Evolutionary conservation across 306 rosid genomes (phyloP), one percentile per base, ranked within the genome.

Genomic region (Echinosophora koreensis): DNA sequence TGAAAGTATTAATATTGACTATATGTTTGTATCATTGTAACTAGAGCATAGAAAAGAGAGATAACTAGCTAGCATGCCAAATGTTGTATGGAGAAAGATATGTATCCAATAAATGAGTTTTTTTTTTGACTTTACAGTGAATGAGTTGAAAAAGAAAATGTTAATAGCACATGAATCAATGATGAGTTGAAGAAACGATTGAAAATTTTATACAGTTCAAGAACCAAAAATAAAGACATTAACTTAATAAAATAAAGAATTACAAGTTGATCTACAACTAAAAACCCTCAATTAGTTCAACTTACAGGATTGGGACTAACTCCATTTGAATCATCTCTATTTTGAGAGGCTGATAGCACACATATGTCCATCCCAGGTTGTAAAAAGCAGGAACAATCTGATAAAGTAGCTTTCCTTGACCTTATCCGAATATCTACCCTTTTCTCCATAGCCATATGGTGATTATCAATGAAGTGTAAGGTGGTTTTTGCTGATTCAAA

Each of bases 311-410:
- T 14, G 37, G 10, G 62, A 62, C 14, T 66, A 50, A 22, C 35
- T 32, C 67, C 69, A 32, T 80, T 78, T 1, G 76, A 76, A 63
- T 34, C 54, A n/a, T 71, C 75, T 44, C 50, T 6, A 32, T 39
- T 28, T 63, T 42, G 70, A 74, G 80, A 54, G 59, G 60, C 39
- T 13, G 86, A 80, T 44, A 84, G 84, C 55, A 84, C 87, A 57
- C 89, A 88, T 32, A 90, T 70, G 65, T 90, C 92, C 18, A 88
- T 73, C 12, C 92, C 89, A 8, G 92, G 92, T 78, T 92, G 80
- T 70, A 90, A 46, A 81, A 86, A 71, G 80, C 90, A 78, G 28
- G 86, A 84, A 75, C 92, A 90, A 73, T 90, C 92, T 27, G 86
- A 84, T 16, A 80, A 66, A 62, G 84, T 86, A 39, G 95, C 90